Conservation (phyloP, 495 filamentous ascomycete genomes). For the Penicillium chermesinum region DNA sequence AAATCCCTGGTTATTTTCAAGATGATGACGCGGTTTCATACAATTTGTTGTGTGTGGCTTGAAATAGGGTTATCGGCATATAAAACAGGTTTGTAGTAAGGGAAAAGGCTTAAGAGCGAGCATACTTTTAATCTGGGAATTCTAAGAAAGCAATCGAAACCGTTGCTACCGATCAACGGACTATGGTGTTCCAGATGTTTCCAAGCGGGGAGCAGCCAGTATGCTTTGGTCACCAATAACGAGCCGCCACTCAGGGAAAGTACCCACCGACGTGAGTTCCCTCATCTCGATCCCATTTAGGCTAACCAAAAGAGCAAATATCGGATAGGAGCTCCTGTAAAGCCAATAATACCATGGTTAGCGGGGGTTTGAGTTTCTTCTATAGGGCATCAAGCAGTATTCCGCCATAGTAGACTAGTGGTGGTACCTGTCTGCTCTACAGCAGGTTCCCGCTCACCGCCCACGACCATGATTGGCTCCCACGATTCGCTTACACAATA, state of each 20-base stretch:
- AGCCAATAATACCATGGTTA: too few relatives aligned
- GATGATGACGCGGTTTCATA: background rate
- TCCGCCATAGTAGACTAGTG: background rate
- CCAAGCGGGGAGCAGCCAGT: slow-evolving; percentile 15
- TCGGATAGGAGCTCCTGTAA: background rate
- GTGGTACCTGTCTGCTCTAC: background rate
- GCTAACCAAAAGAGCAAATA: background rate
- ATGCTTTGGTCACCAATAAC: background rate
- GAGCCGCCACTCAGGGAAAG: background rate
- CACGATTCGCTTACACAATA: slow-evolving; percentile 39
- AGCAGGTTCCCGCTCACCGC: slow-evolving; percentile 32
- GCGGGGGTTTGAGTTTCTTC: background rate
- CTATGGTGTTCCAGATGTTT: slow-evolving; percentile 24
- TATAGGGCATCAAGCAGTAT: background rate
- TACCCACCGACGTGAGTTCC: background rate
- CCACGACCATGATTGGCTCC: slow-evolving; percentile 34
- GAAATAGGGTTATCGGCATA: too few relatives aligned
- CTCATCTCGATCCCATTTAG: background rate
- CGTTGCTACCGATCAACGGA: slow-evolving; percentile 2
- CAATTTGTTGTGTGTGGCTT: background rate
- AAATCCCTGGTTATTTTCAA: too few relatives aligned
- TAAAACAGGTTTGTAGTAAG: too few relatives aligned
- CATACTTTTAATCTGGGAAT: background rate
- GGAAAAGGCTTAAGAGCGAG: background rate
- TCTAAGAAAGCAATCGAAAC: background rate